Evolutionary conservation across 805 yeast genomes (phyloP).

Genomic region (Kodamaea sagamina): DNA sequence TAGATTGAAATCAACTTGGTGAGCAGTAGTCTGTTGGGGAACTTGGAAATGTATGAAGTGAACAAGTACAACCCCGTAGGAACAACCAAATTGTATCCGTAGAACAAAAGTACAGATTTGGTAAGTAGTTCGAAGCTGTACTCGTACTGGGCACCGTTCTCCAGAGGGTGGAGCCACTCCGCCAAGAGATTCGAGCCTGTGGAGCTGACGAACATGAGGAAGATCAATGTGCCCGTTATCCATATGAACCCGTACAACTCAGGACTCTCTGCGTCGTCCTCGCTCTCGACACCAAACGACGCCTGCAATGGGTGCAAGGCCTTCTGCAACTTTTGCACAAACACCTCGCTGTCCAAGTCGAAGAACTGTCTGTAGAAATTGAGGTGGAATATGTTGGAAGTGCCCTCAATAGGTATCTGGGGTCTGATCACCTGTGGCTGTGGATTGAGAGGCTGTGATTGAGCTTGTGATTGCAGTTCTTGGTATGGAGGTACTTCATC

Average conservation of each 20-base stretch:
- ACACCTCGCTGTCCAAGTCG: slow-evolving; percentile 67
- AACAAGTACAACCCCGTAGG: slow-evolving; percentile 59
- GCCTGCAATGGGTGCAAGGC: slow-evolving; percentile 58
- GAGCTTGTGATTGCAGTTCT: slow-evolving; percentile 7
- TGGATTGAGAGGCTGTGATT: slow-evolving; percentile 3
- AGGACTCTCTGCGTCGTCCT: slow-evolving; percentile 38
- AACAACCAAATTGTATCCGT: slow-evolving; percentile 70
- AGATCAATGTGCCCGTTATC: slow-evolving; percentile 82
- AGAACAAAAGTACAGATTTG: slow-evolving; percentile 68
- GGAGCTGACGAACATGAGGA: slow-evolving; percentile 71
- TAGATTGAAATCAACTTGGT: slow-evolving; percentile 69
- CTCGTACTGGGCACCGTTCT: slow-evolving; percentile 43
- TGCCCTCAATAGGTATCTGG: slow-evolving; percentile 21
- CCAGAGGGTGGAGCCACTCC: slow-evolving; percentile 49
- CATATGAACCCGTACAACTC: slow-evolving; percentile 90
- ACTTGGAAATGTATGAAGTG: slow-evolving; percentile 55
- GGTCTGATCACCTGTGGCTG: slow-evolving; percentile 29
- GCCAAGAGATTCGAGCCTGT: slow-evolving; percentile 68
- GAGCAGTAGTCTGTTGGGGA: slow-evolving; percentile 50
- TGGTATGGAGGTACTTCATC: slow-evolving; percentile 17
- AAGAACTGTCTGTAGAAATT: slow-evolving; percentile 66
- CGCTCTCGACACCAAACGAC: slow-evolving; percentile 23
- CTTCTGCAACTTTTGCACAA: slow-evolving; percentile 51
- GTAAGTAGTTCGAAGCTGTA: slow-evolving; percentile 64
- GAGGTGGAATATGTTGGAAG: slow-evolving; percentile 52